These are phyloP conservation scores for Penicillium sp. DNA, from an alignment of 2,329 filamentous ascomycete species.

Conservation along the genomic window DNA sequence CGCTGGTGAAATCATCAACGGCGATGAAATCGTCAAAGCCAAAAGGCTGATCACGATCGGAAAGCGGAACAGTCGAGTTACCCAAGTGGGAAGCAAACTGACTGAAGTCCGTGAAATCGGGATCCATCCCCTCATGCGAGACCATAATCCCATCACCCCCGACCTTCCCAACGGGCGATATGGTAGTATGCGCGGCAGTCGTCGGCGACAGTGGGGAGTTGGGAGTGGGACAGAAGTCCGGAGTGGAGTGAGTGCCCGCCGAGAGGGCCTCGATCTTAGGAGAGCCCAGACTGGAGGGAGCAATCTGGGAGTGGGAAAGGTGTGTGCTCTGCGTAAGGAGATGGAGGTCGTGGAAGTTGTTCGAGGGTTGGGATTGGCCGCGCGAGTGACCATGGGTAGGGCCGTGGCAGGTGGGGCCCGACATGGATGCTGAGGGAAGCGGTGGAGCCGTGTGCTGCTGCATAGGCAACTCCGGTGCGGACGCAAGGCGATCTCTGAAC, in stretches of 20 bases:
- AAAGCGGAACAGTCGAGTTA: conserved; percentile 19
- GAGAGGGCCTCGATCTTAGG: conserved; percentile 24
- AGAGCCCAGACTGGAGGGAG: conserved; percentile 14
- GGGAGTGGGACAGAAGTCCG: conserved; percentile 34
- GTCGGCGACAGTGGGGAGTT: conserved; percentile 31
- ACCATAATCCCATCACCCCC: conserved; percentile 26
- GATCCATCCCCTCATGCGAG: conserved; percentile 29
- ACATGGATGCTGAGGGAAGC: conserved; percentile 18
- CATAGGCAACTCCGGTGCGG: conserved; percentile 33
- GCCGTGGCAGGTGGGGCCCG: conserved; percentile 16
- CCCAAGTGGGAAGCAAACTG: conserved; percentile 33
- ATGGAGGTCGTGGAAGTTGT: conserved; percentile 19
- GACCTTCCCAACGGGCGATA: conserved; percentile 10
- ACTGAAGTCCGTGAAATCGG: conserved; percentile 35
- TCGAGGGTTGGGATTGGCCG: conserved; percentile 24
- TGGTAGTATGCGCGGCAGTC: conserved; percentile 2
- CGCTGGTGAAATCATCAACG: conserved; percentile 33
- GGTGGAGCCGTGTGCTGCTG: conserved; percentile 19
- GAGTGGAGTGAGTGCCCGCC: conserved; percentile 31
- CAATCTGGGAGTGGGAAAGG: background rate
- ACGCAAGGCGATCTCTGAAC: conserved; percentile 36
- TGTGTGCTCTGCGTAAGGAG: conserved; percentile 23
- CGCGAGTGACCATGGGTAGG: conserved; percentile 14
- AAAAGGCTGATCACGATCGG: conserved; percentile 23
- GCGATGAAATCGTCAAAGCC: conserved; percentile 35